These are phyloP conservation scores for Gyrodon lividus DNA, from an alignment of 768 basidiomycete species.

Conservation along the genomic window DNA sequence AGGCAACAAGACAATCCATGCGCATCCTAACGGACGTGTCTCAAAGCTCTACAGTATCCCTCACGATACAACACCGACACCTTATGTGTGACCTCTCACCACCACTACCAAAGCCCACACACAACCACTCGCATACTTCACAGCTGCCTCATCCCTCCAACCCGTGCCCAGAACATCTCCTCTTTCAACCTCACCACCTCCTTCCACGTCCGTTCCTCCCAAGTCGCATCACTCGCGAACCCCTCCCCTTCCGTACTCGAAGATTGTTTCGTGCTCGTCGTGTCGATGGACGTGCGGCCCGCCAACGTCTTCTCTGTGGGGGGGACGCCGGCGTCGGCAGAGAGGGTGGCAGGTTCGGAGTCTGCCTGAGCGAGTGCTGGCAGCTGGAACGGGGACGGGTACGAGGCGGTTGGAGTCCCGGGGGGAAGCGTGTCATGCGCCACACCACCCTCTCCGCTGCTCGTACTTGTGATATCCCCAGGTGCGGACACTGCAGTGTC, in stretches of 20 bases:
- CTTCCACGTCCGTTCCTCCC: constrained; percentile 88
- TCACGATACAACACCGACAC: neutral
- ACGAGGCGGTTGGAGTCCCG: neutral
- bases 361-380: neutral
- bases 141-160: constrained; percentile 50
- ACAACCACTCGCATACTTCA: neutral
- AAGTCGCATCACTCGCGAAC: constrained; percentile 66
- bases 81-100: neutral
- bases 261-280: constrained; percentile 24
- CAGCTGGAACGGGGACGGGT: neutral
- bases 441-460: neutral
- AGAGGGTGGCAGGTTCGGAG: neutral
- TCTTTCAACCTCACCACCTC: constrained; percentile 71
- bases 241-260: constrained; percentile 33
- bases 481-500: neutral
- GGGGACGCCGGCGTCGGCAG: neutral
- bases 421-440: neutral
- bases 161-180: constrained; percentile 84
- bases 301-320: neutral
- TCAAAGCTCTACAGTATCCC: neutral
- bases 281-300: constrained; percentile 11
- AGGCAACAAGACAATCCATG: neutral
- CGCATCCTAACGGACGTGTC: neutral
- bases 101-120: too few species aligned
- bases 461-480: neutral